Percentiles rank a stretch among this genome's conserved stretches.
Conservation (phyloP, 768 basidiomycete species). For the Kwoniella botswanensis region DNA sequence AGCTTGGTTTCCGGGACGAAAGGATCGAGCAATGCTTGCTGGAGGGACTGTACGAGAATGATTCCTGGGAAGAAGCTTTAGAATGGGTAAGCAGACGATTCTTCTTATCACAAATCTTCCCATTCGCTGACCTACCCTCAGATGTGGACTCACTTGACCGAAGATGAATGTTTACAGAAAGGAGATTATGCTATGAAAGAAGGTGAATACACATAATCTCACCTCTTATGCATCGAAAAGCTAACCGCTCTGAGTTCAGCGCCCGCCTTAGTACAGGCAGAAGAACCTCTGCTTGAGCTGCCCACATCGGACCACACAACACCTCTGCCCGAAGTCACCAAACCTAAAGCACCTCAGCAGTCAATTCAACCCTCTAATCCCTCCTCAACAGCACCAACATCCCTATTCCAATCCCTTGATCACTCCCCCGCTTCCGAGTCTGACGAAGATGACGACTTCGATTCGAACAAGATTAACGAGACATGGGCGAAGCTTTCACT, state of each 20-base stretch:
- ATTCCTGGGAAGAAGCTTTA: constrained; percentile 72
- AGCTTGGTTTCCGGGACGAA: constrained; percentile 74
- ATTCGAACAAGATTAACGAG: constrained; percentile 42
- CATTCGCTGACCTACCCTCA: constrained; percentile 17
- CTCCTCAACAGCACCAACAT: constrained; percentile 7
- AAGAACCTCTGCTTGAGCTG: constrained; percentile 12
- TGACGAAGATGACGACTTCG: constrained; percentile 36
- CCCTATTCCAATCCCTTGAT: constrained; percentile 42
- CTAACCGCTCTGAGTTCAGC: background rate
- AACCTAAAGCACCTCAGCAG: background rate
- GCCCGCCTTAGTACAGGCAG: constrained; percentile 14
- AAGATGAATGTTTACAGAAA: constrained; percentile 52
- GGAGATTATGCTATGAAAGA: constrained; percentile 46
- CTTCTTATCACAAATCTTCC: background rate
- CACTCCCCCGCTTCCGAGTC: constrained; percentile 18
- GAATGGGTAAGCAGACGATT: constrained; percentile 73
- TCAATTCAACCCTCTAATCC: background rate
- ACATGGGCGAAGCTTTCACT: constrained; percentile 43
- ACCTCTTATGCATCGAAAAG: background rate
- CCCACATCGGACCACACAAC: constrained; percentile 5
- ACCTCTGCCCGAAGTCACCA: background rate
- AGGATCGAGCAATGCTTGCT: constrained; percentile 73
- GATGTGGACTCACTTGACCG: constrained; percentile 55
- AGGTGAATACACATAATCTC: constrained; percentile 8
- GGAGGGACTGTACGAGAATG: constrained; percentile 63